phyloP scores from a whole-genome alignment of 257 asterid species.

The Nemophila menziesii region DNA sequence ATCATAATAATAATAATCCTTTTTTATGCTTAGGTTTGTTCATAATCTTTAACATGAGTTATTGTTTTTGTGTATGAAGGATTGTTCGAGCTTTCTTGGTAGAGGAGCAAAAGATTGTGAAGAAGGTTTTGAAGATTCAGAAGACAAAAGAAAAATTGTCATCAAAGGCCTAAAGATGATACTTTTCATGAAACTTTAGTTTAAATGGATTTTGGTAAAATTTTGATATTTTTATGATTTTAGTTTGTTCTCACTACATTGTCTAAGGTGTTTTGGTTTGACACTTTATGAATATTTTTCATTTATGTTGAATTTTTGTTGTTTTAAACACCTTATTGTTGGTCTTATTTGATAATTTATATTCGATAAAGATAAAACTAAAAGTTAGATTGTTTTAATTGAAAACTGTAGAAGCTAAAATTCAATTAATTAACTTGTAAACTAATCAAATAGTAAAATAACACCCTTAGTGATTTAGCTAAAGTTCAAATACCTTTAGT shows the following conservation, averaged over 20 bases:
- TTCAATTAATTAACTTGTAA: too few relatives aligned
- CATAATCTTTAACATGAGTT: neutral
- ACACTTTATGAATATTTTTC: conserved; percentile 2
- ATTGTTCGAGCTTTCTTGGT: conserved; percentile 48
- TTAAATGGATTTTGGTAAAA: neutral
- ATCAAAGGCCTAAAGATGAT: conserved; percentile 21
- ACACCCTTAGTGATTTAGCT: too few relatives aligned
- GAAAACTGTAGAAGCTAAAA: too few relatives aligned
- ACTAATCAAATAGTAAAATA: too few relatives aligned
- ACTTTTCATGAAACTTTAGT: neutral
- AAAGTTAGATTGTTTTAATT: too few relatives aligned
- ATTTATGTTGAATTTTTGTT: neutral
- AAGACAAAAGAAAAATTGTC: conserved; percentile 43
- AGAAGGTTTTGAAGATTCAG: conserved; percentile 52
- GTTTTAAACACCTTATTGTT: neutral
- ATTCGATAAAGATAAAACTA: too few relatives aligned
- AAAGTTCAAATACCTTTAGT: too few relatives aligned
- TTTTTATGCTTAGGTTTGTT: neutral
- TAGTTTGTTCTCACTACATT: neutral
- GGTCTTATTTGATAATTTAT: too few relatives aligned
- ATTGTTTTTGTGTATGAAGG: conserved; percentile 14
- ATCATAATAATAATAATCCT: neutral
- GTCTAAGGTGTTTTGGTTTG: neutral
- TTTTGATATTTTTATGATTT: neutral
- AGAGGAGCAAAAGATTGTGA: conserved; percentile 49